Percentiles rank a stretch among this genome's conserved stretches.
Conservation (phyloP, 441 rosid species). For the Brassica hybrid region DNA sequence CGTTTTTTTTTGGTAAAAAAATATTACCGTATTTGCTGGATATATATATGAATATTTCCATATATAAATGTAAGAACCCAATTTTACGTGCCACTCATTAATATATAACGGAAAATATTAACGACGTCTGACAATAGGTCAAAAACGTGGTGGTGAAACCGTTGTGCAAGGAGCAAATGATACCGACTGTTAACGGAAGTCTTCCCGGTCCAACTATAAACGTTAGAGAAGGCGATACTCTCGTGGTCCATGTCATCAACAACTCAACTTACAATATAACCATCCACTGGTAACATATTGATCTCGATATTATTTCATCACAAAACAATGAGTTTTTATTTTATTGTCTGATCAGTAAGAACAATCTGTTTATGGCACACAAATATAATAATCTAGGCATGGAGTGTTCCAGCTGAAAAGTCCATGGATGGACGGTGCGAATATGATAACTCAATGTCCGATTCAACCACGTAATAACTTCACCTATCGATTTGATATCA, state of each 20-base stretch:
- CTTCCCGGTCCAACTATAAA: slow-evolving; percentile 71
- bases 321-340: background rate
- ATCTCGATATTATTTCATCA: background rate
- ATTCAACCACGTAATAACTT: slow-evolving; percentile 59
- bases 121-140: slow-evolving; percentile 13
- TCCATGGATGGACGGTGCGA: slow-evolving; percentile 84
- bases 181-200: slow-evolving; percentile 60
- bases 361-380: background rate
- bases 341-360: background rate
- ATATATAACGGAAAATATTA: background rate
- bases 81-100: background rate
- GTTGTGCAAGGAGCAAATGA: slow-evolving; percentile 39
- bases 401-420: slow-evolving; percentile 71
- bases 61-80: background rate
- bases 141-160: slow-evolving; percentile 20
- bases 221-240: slow-evolving; percentile 66
- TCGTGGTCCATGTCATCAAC: slow-evolving; percentile 66
- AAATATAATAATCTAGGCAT: slow-evolving; percentile 62
- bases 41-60: background rate
- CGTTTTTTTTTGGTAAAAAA: too few species aligned
- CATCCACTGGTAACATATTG: slow-evolving; percentile 59
- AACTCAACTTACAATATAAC: slow-evolving; percentile 68
- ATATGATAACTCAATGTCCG: slow-evolving; percentile 83
- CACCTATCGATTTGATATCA: slow-evolving; percentile 63
- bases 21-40: background rate